A percentile compares a stretch with the other conserved stretches of the same genome.
Evolutionary conservation across 228 moss, liverwort and hornwort genomes (phyloP).

Genomic region (Sphagnum magellanicum): DNA sequence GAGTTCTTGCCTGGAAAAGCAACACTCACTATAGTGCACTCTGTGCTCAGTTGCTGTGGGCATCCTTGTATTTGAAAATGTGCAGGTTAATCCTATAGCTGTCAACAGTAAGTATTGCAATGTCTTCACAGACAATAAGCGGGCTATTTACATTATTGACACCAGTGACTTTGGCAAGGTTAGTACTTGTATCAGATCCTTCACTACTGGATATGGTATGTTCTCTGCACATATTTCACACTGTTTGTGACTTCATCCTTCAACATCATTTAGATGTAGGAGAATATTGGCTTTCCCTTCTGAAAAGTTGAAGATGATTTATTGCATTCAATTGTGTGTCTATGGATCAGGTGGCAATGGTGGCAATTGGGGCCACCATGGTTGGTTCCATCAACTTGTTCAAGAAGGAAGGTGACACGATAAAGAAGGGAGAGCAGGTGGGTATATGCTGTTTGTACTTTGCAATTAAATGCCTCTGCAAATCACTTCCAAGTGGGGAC

Average conservation of each 20-base stretch:
- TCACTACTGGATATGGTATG: too few species aligned
- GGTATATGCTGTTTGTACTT: too few species aligned
- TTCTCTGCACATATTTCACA: too few species aligned
- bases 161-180: constrained; percentile 92
- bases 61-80: too few species aligned
- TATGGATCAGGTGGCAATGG: constrained; percentile 64
- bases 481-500: too few species aligned
- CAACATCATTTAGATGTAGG: neutral
- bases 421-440: constrained; percentile 97
- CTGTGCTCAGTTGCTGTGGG: too few species aligned
- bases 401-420: constrained; percentile 60
- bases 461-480: too few species aligned
- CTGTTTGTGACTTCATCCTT: too few species aligned
- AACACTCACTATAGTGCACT: too few species aligned
- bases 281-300: neutral
- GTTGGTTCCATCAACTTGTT: constrained; percentile 75
- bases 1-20: too few species aligned
- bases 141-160: constrained; percentile 58
- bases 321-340: neutral
- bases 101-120: constrained; percentile 99
- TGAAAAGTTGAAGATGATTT: neutral
- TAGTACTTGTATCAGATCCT: neutral
- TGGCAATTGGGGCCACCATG: constrained; percentile 98
- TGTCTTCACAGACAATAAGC: constrained; percentile 95
- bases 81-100: constrained; percentile 95